phyloP scores from a whole-genome alignment of 2,329 filamentous ascomycete genomes.

The Monosporascus cannonballus region DNA sequence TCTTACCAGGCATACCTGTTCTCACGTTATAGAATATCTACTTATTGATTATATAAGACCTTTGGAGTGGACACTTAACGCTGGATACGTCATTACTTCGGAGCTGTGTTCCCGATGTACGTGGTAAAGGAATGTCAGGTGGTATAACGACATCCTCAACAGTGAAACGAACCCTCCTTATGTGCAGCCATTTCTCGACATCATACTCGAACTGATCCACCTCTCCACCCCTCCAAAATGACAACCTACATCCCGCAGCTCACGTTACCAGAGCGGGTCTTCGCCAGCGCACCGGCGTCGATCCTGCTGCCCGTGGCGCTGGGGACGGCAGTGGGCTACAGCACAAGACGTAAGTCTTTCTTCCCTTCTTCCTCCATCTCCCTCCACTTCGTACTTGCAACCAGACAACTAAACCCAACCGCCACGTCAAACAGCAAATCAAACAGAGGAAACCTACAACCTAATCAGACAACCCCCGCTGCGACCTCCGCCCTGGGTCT shows the following conservation, averaged over 20 bases:
- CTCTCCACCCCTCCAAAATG: slow-evolving; percentile 43
- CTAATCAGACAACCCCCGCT: slow-evolving; percentile 62
- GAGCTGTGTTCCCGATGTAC: no score
- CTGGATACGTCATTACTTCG: no score
- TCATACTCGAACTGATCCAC: no score
- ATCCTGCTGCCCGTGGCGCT: slow-evolving; percentile 70
- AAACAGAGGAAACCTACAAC: slow-evolving; percentile 57
- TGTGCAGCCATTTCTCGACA: no score
- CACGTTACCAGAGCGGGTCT: slow-evolving; percentile 63
- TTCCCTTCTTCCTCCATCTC: not conserved
- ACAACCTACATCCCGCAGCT: slow-evolving; percentile 74
- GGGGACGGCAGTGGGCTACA: slow-evolving; percentile 68
- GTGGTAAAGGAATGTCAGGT: no score
- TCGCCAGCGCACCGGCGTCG: slow-evolving; percentile 65
- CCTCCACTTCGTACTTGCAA: slow-evolving; percentile 1
- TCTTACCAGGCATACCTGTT: no score
- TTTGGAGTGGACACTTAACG: no score
- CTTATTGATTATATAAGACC: no score
- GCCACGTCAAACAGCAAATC: slow-evolving; percentile 34
- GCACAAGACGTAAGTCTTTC: slow-evolving; percentile 51
- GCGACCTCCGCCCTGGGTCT: slow-evolving; percentile 54
- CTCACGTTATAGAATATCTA: no score
- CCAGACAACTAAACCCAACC: slow-evolving; percentile 1
- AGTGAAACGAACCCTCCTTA: no score
- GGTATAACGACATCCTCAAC: no score